Evolutionary conservation across 192 early-diverging fungal genomes (phyloP).

Genomic region (Linnemannia zychae): DNA sequence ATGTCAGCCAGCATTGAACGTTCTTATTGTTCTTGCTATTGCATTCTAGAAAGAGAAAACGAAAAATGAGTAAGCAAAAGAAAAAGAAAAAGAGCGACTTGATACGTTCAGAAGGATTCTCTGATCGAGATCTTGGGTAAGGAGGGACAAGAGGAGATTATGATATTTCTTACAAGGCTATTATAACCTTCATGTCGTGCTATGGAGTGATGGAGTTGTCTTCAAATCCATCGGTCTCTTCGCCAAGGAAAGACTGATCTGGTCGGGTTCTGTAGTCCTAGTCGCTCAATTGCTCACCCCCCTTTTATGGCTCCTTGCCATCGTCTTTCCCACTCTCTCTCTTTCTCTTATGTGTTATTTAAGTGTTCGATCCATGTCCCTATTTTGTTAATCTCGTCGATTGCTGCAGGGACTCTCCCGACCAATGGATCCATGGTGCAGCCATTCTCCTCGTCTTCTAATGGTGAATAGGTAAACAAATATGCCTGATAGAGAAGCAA

Average conservation of each 20-base stretch:
- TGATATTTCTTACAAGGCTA: too few species aligned
- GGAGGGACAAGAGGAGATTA: too few species aligned
- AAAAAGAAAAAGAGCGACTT: background rate
- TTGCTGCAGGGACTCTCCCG: slow-evolving; percentile 3
- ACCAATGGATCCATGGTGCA: background rate
- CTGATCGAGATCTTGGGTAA: background rate
- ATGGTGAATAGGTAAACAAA: too few species aligned
- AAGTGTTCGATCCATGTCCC: background rate
- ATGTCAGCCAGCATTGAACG: background rate
- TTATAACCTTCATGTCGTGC: too few species aligned
- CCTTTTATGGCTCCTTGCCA: too few species aligned
- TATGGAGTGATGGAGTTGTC: too few species aligned
- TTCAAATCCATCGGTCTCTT: too few species aligned
- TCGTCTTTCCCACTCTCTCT: background rate
- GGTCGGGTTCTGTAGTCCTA: too few species aligned
- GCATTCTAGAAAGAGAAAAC: background rate
- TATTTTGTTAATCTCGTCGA: background rate
- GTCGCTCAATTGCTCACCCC: too few species aligned
- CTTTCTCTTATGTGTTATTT: background rate
- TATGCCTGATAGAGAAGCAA: too few species aligned
- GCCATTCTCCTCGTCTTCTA: too few species aligned
- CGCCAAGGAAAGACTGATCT: too few species aligned
- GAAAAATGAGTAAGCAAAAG: background rate
- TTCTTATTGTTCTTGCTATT: background rate
- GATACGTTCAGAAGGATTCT: background rate